Percentiles rank a stretch among this genome's conserved stretches.
Evolutionary conservation across 1,284 basidiomycete species (phyloP).

Genomic region (Ceratobasidium sp.): DNA sequence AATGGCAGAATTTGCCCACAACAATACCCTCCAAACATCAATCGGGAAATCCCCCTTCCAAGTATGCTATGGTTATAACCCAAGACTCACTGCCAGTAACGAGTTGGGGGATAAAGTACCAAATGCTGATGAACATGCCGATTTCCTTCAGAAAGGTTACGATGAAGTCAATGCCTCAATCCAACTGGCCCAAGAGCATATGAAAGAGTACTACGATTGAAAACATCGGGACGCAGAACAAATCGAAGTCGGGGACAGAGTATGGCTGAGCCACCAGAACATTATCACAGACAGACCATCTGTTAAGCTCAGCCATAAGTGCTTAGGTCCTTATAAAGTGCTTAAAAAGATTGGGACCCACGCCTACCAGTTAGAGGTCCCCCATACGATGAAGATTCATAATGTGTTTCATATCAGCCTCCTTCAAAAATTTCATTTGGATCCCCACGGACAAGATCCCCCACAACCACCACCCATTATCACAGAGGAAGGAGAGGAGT

Average conservation of each 20-base stretch:
- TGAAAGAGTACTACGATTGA: too few species aligned
- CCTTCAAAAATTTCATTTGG: background rate
- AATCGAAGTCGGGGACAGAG: background rate
- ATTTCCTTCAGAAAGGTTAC: too few species aligned
- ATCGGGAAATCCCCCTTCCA: background rate
- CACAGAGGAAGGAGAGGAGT: too few species aligned
- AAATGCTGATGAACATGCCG: too few species aligned
- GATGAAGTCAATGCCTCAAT: background rate
- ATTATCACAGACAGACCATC: background rate
- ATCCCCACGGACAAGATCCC: background rate
- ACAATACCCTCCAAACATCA: too few species aligned
- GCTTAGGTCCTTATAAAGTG: background rate
- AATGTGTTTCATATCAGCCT: background rate
- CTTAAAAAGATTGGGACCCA: background rate
- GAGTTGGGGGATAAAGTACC: conserved; percentile 41
- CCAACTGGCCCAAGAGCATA: too few species aligned
- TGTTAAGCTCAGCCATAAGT: background rate
- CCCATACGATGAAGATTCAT: background rate
- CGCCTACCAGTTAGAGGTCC: background rate
- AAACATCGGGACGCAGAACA: too few species aligned
- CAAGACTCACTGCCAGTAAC: background rate
- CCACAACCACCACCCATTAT: background rate
- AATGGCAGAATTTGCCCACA: too few species aligned
- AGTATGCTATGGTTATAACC: background rate
- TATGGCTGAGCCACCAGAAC: background rate